phyloP scores from a whole-genome alignment of 495 filamentous ascomycete species.

The Neurospora tetrasperma region DNA sequence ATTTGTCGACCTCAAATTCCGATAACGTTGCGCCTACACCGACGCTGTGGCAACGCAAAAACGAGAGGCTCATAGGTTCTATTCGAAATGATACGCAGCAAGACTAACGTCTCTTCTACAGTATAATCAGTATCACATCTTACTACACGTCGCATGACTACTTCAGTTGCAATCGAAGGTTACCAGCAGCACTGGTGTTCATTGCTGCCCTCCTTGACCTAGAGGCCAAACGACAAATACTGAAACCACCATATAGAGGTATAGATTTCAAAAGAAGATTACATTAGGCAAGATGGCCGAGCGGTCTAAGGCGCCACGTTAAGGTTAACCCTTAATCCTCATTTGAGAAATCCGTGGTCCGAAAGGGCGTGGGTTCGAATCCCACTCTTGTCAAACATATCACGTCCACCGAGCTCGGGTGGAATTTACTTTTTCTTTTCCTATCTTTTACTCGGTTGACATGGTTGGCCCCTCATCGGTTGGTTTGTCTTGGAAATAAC shows the following conservation, averaged over 20 bases:
- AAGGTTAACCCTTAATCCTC: neutral
- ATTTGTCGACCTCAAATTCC: neutral
- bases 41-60: neutral
- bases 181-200: neutral
- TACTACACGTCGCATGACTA: no score
- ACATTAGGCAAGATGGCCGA: neutral
- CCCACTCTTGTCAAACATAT: slow-evolving; percentile 21
- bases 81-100: neutral
- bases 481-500: neutral
- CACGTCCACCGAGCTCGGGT: neutral
- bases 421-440: neutral
- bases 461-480: neutral
- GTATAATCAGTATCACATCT: no score
- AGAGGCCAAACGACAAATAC: no score
- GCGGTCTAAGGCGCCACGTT: neutral
- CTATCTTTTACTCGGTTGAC: no score
- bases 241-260: neutral
- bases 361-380: slow-evolving; percentile 30
- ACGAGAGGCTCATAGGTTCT: neutral
- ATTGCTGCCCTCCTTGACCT: neutral
- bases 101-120: neutral
- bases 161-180: neutral
- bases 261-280: neutral
- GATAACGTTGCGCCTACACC: neutral
- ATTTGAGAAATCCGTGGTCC: slow-evolving; percentile 12